Evolutionary conservation across 129 eudicot genomes (phyloP).

Genomic region (Erigeron canadensis): DNA sequence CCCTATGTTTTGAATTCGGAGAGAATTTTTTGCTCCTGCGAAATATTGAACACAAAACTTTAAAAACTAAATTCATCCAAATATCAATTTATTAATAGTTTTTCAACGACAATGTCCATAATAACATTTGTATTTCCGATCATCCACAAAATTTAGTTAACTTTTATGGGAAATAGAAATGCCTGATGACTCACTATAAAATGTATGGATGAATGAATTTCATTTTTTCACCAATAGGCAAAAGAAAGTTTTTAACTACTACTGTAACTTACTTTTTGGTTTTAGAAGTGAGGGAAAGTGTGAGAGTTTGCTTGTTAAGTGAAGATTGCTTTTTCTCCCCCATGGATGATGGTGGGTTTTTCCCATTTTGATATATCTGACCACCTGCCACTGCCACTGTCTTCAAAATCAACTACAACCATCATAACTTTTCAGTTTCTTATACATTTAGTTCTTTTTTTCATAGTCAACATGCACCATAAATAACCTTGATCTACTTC

Average conservation of each 20-base stretch:
- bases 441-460: conserved; percentile 29
- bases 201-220: too few relatives aligned
- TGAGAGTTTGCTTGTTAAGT: conserved; percentile 23
- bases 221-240: neutral
- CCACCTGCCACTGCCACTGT: conserved; percentile 35
- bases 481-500: conserved; percentile 42
- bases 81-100: too few relatives aligned
- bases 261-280: neutral
- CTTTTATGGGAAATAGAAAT: too few relatives aligned
- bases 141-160: too few relatives aligned
- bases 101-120: too few relatives aligned
- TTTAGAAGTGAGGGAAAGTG: neutral
- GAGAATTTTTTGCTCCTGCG: too few relatives aligned
- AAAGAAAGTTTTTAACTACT: too few relatives aligned
- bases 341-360: conserved; percentile 41
- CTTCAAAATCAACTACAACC: conserved; percentile 31
- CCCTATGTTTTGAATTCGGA: too few relatives aligned
- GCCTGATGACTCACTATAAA: too few relatives aligned
- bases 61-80: too few relatives aligned
- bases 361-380: conserved; percentile 35
- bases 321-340: conserved; percentile 57
- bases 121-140: too few relatives aligned
- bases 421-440: conserved; percentile 29
- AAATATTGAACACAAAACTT: too few relatives aligned
- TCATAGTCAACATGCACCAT: conserved; percentile 40